phyloP scores from a whole-genome alignment of 2,329 filamentous ascomycete genomes.

The Ascochyta clinopodiicola region DNA sequence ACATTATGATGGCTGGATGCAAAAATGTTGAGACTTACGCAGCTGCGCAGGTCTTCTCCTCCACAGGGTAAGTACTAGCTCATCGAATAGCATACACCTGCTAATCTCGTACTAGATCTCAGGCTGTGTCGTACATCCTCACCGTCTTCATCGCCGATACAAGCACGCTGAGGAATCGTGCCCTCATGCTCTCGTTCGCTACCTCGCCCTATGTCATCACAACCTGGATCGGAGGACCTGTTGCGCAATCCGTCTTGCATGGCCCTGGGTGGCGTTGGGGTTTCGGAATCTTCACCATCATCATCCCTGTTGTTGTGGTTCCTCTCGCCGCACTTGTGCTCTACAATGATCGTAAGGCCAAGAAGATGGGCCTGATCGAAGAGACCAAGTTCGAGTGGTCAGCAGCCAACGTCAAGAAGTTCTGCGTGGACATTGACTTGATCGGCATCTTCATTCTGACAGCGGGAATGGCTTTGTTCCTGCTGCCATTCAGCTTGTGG shows the following conservation, averaged over 20 bases:
- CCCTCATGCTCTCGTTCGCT: conserved; percentile 66
- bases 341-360: conserved; percentile 65
- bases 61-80: conserved; percentile 63
- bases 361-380: conserved; percentile 57
- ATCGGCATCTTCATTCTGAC: conserved; percentile 67
- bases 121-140: conserved; percentile 57
- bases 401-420: conserved; percentile 57
- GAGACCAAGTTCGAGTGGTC: conserved; percentile 50
- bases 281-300: conserved; percentile 69
- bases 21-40: conserved; percentile 65
- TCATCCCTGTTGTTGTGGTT: conserved; percentile 65
- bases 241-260: conserved; percentile 62
- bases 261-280: conserved; percentile 69
- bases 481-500: conserved; percentile 70
- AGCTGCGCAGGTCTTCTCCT: conserved; percentile 70
- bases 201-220: conserved; percentile 70
- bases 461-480: conserved; percentile 66
- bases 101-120: conserved; percentile 9
- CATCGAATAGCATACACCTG: conserved; percentile 26
- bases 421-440: conserved; percentile 66
- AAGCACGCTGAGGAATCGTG: conserved; percentile 67
- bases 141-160: conserved; percentile 72
- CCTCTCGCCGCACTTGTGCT: conserved; percentile 65
- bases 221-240: conserved; percentile 66
- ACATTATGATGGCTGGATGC: conserved; percentile 72